Evolutionary conservation across 1,284 basidiomycete species (phyloP), one percentile per base, ranked within the genome.

Genomic region (Xanthoconium separans): DNA sequence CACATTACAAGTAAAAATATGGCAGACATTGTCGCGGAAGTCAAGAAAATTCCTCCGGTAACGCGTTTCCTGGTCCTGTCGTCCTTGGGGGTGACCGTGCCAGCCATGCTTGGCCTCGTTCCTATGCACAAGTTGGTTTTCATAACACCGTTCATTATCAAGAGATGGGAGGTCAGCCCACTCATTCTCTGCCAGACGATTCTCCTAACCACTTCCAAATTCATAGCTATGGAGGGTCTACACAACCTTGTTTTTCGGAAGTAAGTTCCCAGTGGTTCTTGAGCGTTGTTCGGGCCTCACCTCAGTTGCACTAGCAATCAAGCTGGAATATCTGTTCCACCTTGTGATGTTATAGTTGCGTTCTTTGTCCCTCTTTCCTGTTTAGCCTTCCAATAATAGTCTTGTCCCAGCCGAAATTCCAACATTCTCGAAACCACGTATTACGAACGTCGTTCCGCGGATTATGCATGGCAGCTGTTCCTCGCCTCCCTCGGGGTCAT

Each of bases 21-120:
- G 66, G 58, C 65, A 44, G 70, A 73, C 22, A 65, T 84, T 30
- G 22, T 76, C 2, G 73, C 78, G 34, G 89, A 92, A 74, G 70
- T 93, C 50, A 78, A 76, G 60, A 92, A 93, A 74, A 91, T 95
- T 3, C 93, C 93, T 0, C 88, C 91, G 44, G 88, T 95, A 20
- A 95, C 93, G 3, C 82, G 92, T 31, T 83, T 85, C 56, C 69
- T 93, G 20, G 78, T 85, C 48, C 75, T 73, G 11, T 85, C 88
- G 2, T 82, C 84, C 3, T 65, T 87, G 2, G 80, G 72, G 0
- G 73, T 93, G 37, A 83, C 91, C 0, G 33, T 87, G 1, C 81
- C 91, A 0, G 75, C 80, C 37, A 69, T 90, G 55, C 70, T 89
- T 58, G 71, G 81, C 13, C 55, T 92, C 8, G 65, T 91, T 18